Evolutionary conservation across 129 eudicot species (phyloP), one percentile per base, ranked within the genome.

Genomic region (Apium graveolens): DNA sequence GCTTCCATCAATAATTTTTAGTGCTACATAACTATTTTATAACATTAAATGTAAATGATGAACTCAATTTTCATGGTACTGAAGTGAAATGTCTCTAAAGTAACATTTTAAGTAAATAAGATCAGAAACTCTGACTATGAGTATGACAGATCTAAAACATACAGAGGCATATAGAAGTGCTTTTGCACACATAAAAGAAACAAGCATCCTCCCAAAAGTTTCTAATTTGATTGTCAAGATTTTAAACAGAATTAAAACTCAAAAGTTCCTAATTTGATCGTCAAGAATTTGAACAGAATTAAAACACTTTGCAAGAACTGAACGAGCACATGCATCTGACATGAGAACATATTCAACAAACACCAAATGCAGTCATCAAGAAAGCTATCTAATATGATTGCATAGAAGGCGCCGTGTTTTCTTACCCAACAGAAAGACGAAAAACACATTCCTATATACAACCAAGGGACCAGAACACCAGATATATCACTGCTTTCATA

Each of bases 351-450:
- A 81, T 14, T 41, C 78, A 21, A 41, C 27, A 53, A 69, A 34
- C 72, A 35, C 44, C 17, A 51, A 7, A 42, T 7, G 27, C 48
- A 34, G 74, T 6, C 27, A 45, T 14, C 21, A 37, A 11, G 9
- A 39, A 39, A 74, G 29, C 35, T 46, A 55, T 37, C 41, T 42
- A 62, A 60, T 55, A 37, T 18, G 2, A 79, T 20, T 20, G 20
- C 20, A 20, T 44, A 35, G 11, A 5, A 76, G 70, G 51, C 44
- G 20, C 24, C 21, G 11, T 43, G 38, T 77, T 43, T 43, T 16
- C 97, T 90, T 89, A 95, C 99, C 99, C 99, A 95, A 77, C 99
- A 95, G 81, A 95, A 95, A 1, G 99, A 91, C 63, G 99, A 95
- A 85, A 95, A 95, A 46, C 99, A 95, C 99, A 95, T 95, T 86